A percentile compares a stretch with the other conserved stretches of the same genome.
Evolutionary conservation across 139 green algal genomes (phyloP).

Genomic region (Chlorella sp.): DNA sequence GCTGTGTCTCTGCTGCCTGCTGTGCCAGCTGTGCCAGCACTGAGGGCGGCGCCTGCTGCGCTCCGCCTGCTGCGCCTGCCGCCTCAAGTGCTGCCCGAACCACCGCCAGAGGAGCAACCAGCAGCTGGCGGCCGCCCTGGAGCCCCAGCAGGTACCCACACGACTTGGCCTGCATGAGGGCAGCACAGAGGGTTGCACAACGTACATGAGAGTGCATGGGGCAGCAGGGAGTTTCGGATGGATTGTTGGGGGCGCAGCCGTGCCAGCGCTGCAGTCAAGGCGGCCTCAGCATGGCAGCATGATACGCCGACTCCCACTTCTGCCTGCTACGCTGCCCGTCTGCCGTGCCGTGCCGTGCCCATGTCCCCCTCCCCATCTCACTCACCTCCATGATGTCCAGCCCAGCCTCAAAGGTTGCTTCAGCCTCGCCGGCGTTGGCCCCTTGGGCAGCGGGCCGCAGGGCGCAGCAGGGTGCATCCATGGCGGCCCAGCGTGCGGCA

Average conservation of each 20-base stretch:
- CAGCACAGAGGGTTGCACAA: neutral
- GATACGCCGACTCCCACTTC: too few relatives aligned
- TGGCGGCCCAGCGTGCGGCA: neutral
- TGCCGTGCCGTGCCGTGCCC: too few relatives aligned
- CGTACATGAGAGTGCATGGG: neutral
- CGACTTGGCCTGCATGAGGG: neutral
- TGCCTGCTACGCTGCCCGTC: too few relatives aligned
- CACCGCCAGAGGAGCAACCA: neutral
- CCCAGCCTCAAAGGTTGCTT: neutral
- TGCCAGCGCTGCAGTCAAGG: too few relatives aligned
- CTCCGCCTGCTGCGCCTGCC: neutral
- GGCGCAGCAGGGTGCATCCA: neutral
- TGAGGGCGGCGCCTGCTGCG: neutral
- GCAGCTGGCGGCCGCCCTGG: neutral
- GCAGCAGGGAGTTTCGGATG: too few relatives aligned
- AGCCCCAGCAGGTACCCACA: neutral
- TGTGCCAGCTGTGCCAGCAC: neutral
- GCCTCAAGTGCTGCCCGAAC: neutral
- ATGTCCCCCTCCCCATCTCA: too few relatives aligned
- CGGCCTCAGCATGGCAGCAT: too few relatives aligned
- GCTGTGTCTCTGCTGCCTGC: neutral
- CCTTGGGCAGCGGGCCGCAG: neutral
- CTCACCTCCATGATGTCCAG: neutral
- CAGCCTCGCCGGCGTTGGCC: neutral
- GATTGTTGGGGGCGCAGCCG: too few relatives aligned